Evolutionary conservation across 495 filamentous ascomycete species (phyloP).

Genomic region (Penicillium paxilli): DNA sequence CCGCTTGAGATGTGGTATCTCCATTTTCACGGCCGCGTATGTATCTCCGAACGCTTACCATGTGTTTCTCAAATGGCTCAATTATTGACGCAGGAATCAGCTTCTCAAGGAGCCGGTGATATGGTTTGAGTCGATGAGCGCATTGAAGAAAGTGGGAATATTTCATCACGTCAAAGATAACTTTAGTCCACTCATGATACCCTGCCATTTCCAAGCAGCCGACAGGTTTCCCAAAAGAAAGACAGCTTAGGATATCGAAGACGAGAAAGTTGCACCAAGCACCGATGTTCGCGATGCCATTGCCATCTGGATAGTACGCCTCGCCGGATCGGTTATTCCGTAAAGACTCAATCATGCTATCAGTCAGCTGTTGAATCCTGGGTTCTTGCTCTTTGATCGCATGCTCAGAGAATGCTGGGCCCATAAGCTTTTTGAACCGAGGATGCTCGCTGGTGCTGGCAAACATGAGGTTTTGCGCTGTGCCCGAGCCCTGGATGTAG

Average conservation of each 20-base stretch:
- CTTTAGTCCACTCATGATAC: background rate
- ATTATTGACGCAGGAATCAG: background rate
- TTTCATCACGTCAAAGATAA: background rate
- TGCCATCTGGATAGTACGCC: background rate
- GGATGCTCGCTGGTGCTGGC: constrained; percentile 1
- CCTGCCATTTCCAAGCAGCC: constrained; percentile 4
- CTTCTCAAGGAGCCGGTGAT: background rate
- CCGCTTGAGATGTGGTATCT: background rate
- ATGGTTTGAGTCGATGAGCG: constrained; percentile 5
- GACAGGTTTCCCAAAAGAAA: constrained; percentile 15
- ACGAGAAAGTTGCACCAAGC: constrained; percentile 18
- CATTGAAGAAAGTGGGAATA: background rate
- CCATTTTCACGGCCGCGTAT: background rate
- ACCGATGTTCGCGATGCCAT: constrained; percentile 8
- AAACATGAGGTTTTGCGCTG: constrained; percentile 1
- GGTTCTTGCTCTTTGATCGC: constrained; percentile 5
- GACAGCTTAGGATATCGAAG: constrained; percentile 11
- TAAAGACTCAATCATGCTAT: background rate
- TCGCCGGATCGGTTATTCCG: background rate
- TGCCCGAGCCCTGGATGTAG: background rate
- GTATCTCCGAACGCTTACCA: background rate
- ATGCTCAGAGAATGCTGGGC: constrained; percentile 5
- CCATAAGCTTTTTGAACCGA: constrained; percentile 2
- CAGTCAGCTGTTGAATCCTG: background rate
- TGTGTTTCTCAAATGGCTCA: background rate